Conservation (phyloP, 2,329 filamentous ascomycete species). For the Colletotrichum endophyticum region DNA sequence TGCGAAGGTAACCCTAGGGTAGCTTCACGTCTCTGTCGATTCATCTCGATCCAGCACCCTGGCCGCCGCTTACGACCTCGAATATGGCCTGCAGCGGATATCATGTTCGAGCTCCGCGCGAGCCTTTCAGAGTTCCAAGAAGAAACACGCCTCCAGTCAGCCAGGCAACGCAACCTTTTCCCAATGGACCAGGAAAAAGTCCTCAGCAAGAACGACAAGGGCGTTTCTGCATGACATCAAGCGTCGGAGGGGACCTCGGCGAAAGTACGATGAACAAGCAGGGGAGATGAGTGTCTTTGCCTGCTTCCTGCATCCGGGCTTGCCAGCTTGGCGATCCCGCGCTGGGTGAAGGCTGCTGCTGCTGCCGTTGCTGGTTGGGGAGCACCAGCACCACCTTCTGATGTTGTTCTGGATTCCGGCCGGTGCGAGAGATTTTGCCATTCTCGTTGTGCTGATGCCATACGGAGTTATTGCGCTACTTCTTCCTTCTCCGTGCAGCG, state of each 20-base stretch:
- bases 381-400: background rate
- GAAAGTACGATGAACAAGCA: conserved; percentile 1
- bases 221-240: conserved; percentile 17
- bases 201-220: background rate
- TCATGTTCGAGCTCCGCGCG: conserved; percentile 5
- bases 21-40: background rate
- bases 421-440: conserved; percentile 11
- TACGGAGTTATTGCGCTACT: conserved; percentile 10
- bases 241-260: conserved; percentile 8
- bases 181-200: background rate
- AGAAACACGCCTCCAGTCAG: background rate
- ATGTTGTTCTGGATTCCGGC: background rate
- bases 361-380: background rate
- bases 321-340: conserved; percentile 17
- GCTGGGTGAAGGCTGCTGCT: background rate
- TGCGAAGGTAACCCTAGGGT: conserved; percentile 9
- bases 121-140: background rate
- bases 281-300: conserved; percentile 19
- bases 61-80: conserved; percentile 3
- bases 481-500: conserved; percentile 2
- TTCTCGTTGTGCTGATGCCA: conserved; percentile 15
- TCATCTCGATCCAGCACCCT: conserved; percentile 15
- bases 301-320: conserved; percentile 19
- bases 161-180: background rate
- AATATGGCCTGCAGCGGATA: conserved; percentile 4